Percentiles rank a stretch among this genome's conserved stretches.
Evolutionary conservation across 352 stramenopile genomes (phyloP).

Genomic region (Phytophthora pseudosyringae): DNA sequence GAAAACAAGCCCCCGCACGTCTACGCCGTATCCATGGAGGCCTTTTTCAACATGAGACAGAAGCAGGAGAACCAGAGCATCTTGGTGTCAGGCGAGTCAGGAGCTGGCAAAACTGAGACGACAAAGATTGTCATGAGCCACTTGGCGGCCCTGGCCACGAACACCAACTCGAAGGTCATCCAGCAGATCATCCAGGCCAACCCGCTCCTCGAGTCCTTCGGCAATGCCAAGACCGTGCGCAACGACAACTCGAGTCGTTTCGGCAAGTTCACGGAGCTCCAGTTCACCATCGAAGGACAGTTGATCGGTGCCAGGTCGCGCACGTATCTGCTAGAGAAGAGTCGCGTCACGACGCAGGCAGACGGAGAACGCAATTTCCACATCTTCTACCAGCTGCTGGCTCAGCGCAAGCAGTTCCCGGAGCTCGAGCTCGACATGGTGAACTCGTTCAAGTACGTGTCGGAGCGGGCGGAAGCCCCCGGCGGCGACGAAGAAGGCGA

Average conservation of each 20-base stretch:
- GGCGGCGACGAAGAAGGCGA: conserved; percentile 65
- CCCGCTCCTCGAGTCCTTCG: conserved; percentile 86
- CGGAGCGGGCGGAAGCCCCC: conserved; percentile 35
- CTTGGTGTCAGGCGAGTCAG: conserved; percentile 94
- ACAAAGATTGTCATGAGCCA: conserved; percentile 97
- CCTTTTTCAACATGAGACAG: conserved; percentile 83
- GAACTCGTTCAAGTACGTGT: conserved; percentile 78
- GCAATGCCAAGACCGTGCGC: conserved; percentile 86
- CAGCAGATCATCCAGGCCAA: conserved; percentile 96
- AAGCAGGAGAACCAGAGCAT: conserved; percentile 93
- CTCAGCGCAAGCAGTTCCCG: conserved; percentile 59
- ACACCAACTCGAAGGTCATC: conserved; percentile 90
- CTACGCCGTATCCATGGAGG: conserved; percentile 88
- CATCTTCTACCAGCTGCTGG: conserved; percentile 94
- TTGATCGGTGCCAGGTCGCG: conserved; percentile 83
- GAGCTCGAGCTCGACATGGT: conserved; percentile 59
- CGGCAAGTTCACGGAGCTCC: conserved; percentile 88
- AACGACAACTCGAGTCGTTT: conserved; percentile 90
- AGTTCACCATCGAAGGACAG: conserved; percentile 75
- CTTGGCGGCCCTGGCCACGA: conserved; percentile 85
- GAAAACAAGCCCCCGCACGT: conserved; percentile 84
- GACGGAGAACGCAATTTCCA: conserved; percentile 93
- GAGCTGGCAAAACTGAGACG: conserved; percentile 97
- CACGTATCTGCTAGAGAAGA: conserved; percentile 94
- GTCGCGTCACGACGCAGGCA: conserved; percentile 87